Conservation (phyloP, 176 grass and related monocot genomes). For the Juncus effusus region DNA sequence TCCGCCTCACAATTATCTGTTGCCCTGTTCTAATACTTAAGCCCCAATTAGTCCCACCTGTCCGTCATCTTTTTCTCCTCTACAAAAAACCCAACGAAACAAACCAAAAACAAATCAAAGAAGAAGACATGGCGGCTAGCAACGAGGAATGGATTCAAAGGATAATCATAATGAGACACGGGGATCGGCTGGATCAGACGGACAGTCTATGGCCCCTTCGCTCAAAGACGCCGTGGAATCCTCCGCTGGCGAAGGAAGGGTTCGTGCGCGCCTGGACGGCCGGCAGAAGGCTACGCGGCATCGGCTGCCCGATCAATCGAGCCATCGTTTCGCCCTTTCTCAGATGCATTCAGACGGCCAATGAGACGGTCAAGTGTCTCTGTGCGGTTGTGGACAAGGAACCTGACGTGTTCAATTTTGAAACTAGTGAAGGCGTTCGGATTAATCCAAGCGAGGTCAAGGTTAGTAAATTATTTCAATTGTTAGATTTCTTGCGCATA, state of each 20-base stretch:
- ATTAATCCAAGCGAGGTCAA: constrained; percentile 57
- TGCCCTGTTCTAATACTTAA: too few relatives aligned
- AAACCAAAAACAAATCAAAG: neutral
- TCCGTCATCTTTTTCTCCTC: neutral
- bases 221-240: constrained; percentile 60
- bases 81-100: neutral
- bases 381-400: constrained; percentile 51
- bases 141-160: constrained; percentile 21
- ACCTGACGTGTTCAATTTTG: constrained; percentile 30
- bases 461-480: neutral
- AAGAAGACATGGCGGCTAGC: constrained; percentile 6
- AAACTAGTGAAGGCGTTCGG: constrained; percentile 30
- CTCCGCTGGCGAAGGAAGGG: constrained; percentile 52
- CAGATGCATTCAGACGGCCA: constrained; percentile 74
- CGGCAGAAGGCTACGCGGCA: constrained; percentile 42
- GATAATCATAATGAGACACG: constrained; percentile 79
- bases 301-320: constrained; percentile 42
- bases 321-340: constrained; percentile 72
- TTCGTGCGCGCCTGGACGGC: constrained; percentile 51
- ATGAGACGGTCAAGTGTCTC: constrained; percentile 42
- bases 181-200: constrained; percentile 67
- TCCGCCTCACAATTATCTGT: too few relatives aligned
- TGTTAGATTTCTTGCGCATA: neutral
- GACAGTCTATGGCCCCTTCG: constrained; percentile 45
- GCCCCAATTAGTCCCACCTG: too few relatives aligned